Base-by-base conservation (phyloP, 306 rosid genomes). In the Styphnolobium japonicum region DNA sequence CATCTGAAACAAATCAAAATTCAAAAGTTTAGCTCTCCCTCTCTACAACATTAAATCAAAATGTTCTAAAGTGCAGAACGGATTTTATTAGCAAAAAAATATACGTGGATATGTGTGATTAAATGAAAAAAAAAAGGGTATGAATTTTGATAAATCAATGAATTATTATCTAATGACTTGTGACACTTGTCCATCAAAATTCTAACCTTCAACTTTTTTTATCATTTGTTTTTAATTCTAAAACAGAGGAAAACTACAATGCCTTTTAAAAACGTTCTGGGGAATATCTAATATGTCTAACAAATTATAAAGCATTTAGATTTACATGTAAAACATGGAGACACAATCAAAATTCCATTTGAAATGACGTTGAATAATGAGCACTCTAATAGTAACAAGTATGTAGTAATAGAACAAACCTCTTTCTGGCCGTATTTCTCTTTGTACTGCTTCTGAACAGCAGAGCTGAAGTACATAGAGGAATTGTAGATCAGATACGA, bases 401-500 rank as follows among this genome's bases (percentile, higher is more conserved):
- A n/a, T n/a, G n/a, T n/a, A n/a, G n/a, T n/a, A 3, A 61, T 33
- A 71, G 8, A 27, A 74, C 39, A 51, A 39, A 88, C 94, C 94
- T 88, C 80, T 22, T 21, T 79, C 15, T 5, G 49, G 62, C 94
- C 94, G 48, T 90, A 88, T 71, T 90, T 70, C 23, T 86, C 78
- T 0, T 43, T 52, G 83, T 90, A 90, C 69, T 90, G 92, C 37
- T 79, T 73, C 65, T 88, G 92, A 46, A 86, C 87, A 22, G 84
- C 56, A 22, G 88, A 55, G 82, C 91, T 88, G 71, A 90, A 90
- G 92, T 81, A 90, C 75, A 90, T 88, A 40, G 87, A 58, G 37
- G 89, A 78, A 84, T 90, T 90, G 87, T 85, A 90, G 1, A 90
- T 85, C 57, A 90, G 88, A 81, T 90, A 90, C 16, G 92, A 76